Evolutionary conservation across 805 yeast species (phyloP).

Genomic region (Saturnispora kantuleensis): DNA sequence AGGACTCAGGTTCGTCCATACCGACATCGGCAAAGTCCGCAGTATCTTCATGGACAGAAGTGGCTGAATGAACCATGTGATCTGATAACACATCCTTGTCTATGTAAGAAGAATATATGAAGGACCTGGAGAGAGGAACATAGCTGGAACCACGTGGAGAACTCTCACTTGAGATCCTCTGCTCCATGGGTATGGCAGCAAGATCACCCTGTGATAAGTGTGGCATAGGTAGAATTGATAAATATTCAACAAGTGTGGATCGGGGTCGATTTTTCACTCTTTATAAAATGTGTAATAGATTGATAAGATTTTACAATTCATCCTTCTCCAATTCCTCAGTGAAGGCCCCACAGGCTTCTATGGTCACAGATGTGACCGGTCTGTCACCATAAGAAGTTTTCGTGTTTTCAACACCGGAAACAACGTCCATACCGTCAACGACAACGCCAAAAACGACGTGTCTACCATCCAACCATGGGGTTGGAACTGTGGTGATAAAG

Average conservation of each 20-base stretch:
- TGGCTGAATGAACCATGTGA: constrained; percentile 32
- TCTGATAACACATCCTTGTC: constrained; percentile 16
- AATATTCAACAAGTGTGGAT: too few relatives aligned
- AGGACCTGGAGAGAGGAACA: constrained; percentile 29
- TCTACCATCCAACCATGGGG: constrained; percentile 86
- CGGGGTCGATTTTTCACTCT: not conserved
- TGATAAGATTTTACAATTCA: constrained; percentile 1
- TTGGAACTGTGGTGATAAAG: constrained; percentile 85
- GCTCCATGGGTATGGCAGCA: too few relatives aligned
- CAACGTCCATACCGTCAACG: constrained; percentile 76
- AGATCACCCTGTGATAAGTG: too few relatives aligned
- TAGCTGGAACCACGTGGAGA: not conserved
- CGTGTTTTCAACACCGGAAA: constrained; percentile 61
- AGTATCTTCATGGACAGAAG: constrained; percentile 45
- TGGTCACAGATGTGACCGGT: constrained; percentile 57
- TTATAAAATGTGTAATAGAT: too few relatives aligned
- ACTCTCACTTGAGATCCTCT: not conserved
- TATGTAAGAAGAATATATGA: constrained; percentile 28
- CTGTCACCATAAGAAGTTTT: constrained; percentile 62
- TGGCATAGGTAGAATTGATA: too few relatives aligned
- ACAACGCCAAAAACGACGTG: constrained; percentile 98
- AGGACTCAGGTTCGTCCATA: constrained; percentile 29
- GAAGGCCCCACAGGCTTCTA: constrained; percentile 65
- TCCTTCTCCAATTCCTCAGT: constrained; percentile 19
- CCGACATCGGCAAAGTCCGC: constrained; percentile 50